Conservation (phyloP, 257 asterid species). For the Paraleonurus japonicus region DNA sequence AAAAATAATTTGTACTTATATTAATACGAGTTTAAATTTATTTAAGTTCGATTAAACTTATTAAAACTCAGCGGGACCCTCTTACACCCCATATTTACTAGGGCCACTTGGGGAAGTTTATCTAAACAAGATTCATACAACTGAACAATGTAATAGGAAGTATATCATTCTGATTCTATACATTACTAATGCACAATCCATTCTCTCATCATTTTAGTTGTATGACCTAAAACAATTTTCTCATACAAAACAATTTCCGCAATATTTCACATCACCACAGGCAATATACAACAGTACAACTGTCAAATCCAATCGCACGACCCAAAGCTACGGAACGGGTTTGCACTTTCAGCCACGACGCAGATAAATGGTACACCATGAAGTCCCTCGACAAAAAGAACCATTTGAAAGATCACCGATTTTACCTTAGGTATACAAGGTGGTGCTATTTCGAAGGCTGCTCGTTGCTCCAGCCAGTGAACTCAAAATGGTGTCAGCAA, state of each 20-base stretch:
- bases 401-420: not conserved
- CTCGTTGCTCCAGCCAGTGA: conserved; percentile 62
- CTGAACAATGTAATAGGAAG: not conserved
- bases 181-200: not conserved
- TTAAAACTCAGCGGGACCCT: no score
- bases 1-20: no score
- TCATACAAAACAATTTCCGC: not conserved
- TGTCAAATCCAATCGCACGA: conserved; percentile 13
- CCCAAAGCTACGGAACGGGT: not conserved
- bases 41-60: no score
- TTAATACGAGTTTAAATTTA: no score
- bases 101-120: no score
- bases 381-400: not conserved
- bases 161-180: not conserved
- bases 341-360: not conserved
- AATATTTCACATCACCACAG: not conserved
- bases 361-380: conserved; percentile 6
- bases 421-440: conserved; percentile 2
- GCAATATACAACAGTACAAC: conserved; percentile 19
- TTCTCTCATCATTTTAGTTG: not conserved
- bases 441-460: conserved; percentile 40
- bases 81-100: no score
- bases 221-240: not conserved
- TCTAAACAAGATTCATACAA: no score
- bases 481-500: conserved; percentile 60